A percentile compares a stretch with the other conserved stretches of the same genome.
These are phyloP conservation scores for Fistulinella prunicolor DNA, from an alignment of 768 basidiomycete species.

Conservation along the genomic window DNA sequence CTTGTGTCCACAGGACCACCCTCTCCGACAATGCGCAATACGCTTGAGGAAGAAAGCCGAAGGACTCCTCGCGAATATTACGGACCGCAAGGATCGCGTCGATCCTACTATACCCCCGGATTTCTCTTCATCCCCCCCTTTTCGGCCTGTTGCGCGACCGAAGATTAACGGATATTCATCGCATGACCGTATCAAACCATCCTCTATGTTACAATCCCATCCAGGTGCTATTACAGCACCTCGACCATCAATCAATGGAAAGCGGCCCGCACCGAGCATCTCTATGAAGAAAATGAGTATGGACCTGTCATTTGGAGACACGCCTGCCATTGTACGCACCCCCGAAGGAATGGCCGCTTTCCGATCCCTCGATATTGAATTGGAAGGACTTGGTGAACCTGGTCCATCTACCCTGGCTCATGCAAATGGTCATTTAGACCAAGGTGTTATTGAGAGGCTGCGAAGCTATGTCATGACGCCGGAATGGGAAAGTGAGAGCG, in stretches of 20 bases:
- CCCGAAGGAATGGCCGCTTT: slow-evolving; percentile 73
- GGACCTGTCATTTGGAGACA: slow-evolving; percentile 60
- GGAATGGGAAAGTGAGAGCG: slow-evolving; percentile 38
- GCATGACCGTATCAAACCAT: slow-evolving; percentile 22
- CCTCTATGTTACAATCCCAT: slow-evolving; percentile 23
- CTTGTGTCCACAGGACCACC: slow-evolving; percentile 63
- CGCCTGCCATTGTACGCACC: slow-evolving; percentile 66
- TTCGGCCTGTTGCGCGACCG: slow-evolving; percentile 37
- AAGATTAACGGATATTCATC: slow-evolving; percentile 41
- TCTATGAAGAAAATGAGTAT: slow-evolving; percentile 21
- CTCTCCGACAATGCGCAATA: slow-evolving; percentile 75
- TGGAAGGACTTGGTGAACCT: slow-evolving; percentile 39
- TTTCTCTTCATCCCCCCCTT: slow-evolving; percentile 30
- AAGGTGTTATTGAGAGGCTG: slow-evolving; percentile 19
- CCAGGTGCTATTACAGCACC: neutral
- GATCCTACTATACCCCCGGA: slow-evolving; percentile 63
- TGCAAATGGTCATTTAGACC: slow-evolving; percentile 28
- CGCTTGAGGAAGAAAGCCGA: slow-evolving; percentile 85
- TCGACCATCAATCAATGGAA: slow-evolving; percentile 17
- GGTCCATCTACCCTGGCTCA: slow-evolving; percentile 33
- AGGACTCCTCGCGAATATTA: slow-evolving; percentile 81
- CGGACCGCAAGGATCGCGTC: slow-evolving; percentile 79
- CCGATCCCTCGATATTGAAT: slow-evolving; percentile 51
- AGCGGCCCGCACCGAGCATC: slow-evolving; percentile 9
- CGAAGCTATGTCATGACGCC: slow-evolving; percentile 14